Percentiles rank a stretch among this genome's conserved stretches.
Conservation (phyloP, 345 rosid genomes). For the Bretschneidera sinensis region DNA sequence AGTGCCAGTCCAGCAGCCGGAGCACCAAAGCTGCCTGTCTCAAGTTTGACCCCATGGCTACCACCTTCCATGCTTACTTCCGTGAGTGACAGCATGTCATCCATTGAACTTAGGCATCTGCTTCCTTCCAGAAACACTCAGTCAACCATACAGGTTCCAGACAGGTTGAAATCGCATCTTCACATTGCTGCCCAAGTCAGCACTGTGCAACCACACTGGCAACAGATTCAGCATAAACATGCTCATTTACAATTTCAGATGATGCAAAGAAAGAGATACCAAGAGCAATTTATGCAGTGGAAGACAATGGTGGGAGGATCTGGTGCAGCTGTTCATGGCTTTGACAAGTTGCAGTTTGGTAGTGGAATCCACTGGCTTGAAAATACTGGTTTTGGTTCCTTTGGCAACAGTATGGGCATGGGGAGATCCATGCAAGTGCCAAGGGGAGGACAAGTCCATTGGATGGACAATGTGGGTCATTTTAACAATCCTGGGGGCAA, state of each 20-base stretch:
- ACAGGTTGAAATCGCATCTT: background rate
- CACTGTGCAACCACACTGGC: constrained; percentile 3
- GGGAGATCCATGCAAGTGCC: constrained; percentile 1
- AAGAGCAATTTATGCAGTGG: constrained; percentile 9
- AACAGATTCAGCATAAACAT: constrained; percentile 4
- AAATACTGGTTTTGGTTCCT: constrained; percentile 4
- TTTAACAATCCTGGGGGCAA: no score
- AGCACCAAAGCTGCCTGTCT: constrained; percentile 3
- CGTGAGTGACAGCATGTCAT: background rate
- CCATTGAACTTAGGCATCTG: constrained; percentile 1
- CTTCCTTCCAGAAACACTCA: constrained; percentile 4
- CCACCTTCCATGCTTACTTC: constrained; percentile 4
- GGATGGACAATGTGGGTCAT: constrained; percentile 5
- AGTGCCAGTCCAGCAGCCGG: background rate
- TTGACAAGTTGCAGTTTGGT: no score
- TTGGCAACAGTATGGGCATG: background rate
- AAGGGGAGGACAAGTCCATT: constrained; percentile 7
- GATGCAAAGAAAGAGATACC: constrained; percentile 10
- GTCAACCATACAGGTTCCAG: background rate
- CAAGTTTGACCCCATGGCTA: background rate
- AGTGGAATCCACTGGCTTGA: no score
- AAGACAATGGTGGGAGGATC: constrained; percentile 5
- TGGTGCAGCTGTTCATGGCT: background rate
- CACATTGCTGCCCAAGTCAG: constrained; percentile 1
- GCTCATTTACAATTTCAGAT: constrained; percentile 14